These are phyloP conservation scores for Elaeis oleifera DNA, from an alignment of 202 grass and related monocot species.

Conservation along the genomic window DNA sequence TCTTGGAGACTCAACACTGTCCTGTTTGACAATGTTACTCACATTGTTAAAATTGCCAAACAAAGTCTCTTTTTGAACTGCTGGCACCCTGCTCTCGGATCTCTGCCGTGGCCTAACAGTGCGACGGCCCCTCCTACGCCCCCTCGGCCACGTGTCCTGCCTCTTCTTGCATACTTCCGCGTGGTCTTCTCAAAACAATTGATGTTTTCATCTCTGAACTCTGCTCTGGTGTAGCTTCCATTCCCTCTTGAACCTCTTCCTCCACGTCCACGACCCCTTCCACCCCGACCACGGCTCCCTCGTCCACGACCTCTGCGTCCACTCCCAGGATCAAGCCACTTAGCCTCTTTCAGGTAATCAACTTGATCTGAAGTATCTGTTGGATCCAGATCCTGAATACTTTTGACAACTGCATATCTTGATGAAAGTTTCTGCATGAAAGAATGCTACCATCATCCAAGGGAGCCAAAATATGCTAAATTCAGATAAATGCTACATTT, in stretches of 20 bases:
- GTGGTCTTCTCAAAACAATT: constrained; percentile 33
- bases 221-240: constrained; percentile 31
- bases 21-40: constrained; percentile 29
- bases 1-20: constrained; percentile 40
- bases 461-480: no score
- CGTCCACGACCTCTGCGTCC: constrained; percentile 69
- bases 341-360: constrained; percentile 18
- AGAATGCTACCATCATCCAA: constrained; percentile 1
- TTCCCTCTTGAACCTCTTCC: constrained; percentile 55
- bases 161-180: constrained; percentile 45
- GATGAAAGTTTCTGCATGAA: constrained; percentile 60
- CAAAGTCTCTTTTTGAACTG: constrained; percentile 52
- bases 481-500: no score
- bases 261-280: constrained; percentile 56
- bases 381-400: constrained; percentile 38
- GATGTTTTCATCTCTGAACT: constrained; percentile 33
- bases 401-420: constrained; percentile 44
- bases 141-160: constrained; percentile 39
- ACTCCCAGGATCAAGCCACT: constrained; percentile 31
- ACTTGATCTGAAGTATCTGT: constrained; percentile 34
- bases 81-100: constrained; percentile 34
- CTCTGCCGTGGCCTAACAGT: constrained; percentile 66
- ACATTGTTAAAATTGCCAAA: constrained; percentile 65
- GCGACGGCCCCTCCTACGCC: constrained; percentile 47
- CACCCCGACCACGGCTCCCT: constrained; percentile 49